Evolutionary conservation across 2,329 filamentous ascomycete species (phyloP), one percentile per base, ranked within the genome.

Genomic region (Fusarium nanum): DNA sequence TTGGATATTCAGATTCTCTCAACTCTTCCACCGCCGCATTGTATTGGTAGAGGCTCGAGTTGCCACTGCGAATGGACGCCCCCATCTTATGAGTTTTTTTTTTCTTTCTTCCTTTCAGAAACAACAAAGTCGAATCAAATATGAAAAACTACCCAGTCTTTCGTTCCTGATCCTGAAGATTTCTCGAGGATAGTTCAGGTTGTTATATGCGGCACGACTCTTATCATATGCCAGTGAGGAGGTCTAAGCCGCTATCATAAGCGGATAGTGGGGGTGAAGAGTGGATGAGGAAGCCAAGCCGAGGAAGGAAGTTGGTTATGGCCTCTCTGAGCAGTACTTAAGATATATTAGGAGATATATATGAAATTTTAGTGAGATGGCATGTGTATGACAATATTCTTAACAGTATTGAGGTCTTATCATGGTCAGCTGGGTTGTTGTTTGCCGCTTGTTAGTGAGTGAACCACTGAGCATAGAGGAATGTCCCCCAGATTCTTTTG

Each of bases 1-100:
- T 91, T 27, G 91, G 91, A 78, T 89, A 93, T 73, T 93, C 90
- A 34, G 76, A 76, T 18, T 83, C 79, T 64, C 91, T 84, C 30
- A 92, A 82, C 16, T 76, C 76, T 76, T 92, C 89, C 20, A 93
- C 84, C 32, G 80, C 80, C 59, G 78, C 77, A 76, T 92, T 88
- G 77, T 93, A 93, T 69, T 74, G 77, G 69, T 42, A 47, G n/a
- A 59, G 16, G 27, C 47, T 54, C n/a, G 50, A 48, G 25, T 63
- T 41, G 45, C 49, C 62, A 49, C 54, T 25, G 34, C 32, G n/a
- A 49, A 40, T 49, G 32, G 37, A 23, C 18, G 40, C 28, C 11
- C 45, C 37, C 63, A 70, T 70, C 14, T 68, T 37, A 23, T 12
- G 41, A 28, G 14, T 30, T 16, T 41, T 16, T 34, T 5, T 44